Evolutionary conservation across 805 yeast species (phyloP).

Genomic region (Huiozyma sinensis): DNA sequence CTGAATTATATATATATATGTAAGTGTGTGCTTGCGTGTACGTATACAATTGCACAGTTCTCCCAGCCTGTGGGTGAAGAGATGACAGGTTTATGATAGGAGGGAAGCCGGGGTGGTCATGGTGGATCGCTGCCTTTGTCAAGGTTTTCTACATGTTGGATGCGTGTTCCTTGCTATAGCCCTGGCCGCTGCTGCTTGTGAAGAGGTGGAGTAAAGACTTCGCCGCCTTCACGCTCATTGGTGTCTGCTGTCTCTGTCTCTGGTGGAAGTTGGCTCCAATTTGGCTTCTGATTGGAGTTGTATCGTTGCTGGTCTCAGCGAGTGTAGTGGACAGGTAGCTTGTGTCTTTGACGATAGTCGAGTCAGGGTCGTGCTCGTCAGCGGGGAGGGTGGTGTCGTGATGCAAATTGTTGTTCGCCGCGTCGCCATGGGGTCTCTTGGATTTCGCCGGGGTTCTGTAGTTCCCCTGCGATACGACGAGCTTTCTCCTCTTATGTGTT

Average conservation of each 20-base stretch:
- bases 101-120: too few species aligned
- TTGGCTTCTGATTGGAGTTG: conserved; percentile 9
- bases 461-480: conserved; percentile 21
- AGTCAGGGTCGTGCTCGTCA: background rate
- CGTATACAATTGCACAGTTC: too few species aligned
- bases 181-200: conserved; percentile 11
- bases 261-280: background rate
- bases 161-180: too few species aligned
- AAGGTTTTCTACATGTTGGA: too few species aligned
- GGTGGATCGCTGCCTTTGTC: too few species aligned
- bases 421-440: background rate
- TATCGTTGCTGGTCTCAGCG: background rate
- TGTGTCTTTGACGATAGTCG: background rate
- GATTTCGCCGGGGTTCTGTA: conserved; percentile 16
- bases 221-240: conserved; percentile 29
- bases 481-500: conserved; percentile 13
- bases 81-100: too few species aligned
- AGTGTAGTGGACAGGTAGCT: background rate
- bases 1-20: too few species aligned
- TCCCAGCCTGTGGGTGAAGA: too few species aligned
- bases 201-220: conserved; percentile 26
- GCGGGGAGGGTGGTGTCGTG: background rate
- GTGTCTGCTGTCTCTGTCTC: conserved; percentile 17
- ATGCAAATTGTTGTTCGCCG: background rate
- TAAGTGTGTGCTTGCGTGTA: too few species aligned